Base-by-base conservation (phyloP, 352 stramenopile species). In the Phytophthora cactorum region DNA sequence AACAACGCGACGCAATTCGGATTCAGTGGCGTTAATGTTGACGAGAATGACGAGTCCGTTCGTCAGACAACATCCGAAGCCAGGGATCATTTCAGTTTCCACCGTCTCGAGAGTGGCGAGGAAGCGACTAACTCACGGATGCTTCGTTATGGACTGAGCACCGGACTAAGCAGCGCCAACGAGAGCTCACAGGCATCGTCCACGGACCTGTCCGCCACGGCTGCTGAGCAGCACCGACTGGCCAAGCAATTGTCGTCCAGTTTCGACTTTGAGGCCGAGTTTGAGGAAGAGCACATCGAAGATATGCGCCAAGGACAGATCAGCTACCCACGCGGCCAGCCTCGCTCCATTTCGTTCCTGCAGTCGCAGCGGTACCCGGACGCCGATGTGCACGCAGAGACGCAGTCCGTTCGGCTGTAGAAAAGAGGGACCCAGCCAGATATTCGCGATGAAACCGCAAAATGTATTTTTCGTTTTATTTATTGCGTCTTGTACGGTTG, bases 321-420 rank as follows among this genome's bases (percentile, higher is more conserved):
- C 34, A 58, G 55, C 28, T 89, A 91, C 44, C 76, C 82, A 0
- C 68, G 72, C 10, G 68, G 78, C 28, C 77, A 90, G 68, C 73
- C 82, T 27, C 81, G 86, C 32, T 93, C 86, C 10, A 45, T 83
- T 14, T 84, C 81, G n/a, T 92, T 93, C 67, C 55, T 90, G 66
- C 80, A 88, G 66, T 93, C 86, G 56, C 80, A 87, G 50, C 76
- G 63, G 58, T 93, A 90, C 68, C 86, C 83, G 22, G 86, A 93
- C 54, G 78, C 86, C 5, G 75, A 93, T 29, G 38, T 93, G 39
- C 81, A 86, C 58, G 83, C 83, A 2, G 86, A 93, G 71, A 88
- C 81, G 5, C 66, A 74, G 22, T 85, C 80, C 49, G 63, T 73
- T 60, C 72, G 74, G 14, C 45, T 89, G 27, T 89, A 83, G 59